Evolutionary conservation across 305 asterid species (phyloP).

Genomic region (Fraxinus sp.): DNA sequence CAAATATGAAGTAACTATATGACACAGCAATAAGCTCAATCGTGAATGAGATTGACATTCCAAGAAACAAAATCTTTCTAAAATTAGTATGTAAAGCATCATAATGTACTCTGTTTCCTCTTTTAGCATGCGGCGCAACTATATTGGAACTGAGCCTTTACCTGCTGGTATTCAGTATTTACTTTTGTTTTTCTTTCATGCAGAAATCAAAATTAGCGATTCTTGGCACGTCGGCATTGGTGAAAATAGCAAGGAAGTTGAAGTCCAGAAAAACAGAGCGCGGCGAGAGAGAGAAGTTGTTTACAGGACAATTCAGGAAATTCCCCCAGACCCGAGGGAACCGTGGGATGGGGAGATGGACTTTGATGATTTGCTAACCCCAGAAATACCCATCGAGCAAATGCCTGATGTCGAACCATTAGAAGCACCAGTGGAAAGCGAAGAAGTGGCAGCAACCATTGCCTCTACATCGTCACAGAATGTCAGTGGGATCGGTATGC

Average conservation of each 20-base stretch:
- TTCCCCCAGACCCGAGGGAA: slow-evolving; percentile 75
- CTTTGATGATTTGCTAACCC: slow-evolving; percentile 78
- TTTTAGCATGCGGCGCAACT: not conserved
- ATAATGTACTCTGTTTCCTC: slow-evolving; percentile 5
- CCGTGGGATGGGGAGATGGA: slow-evolving; percentile 99
- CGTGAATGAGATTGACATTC: not conserved
- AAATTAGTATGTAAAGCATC: not conserved
- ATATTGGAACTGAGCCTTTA: not conserved
- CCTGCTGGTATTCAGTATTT: slow-evolving; percentile 14
- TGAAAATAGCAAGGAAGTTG: slow-evolving; percentile 81
- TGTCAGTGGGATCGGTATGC: slow-evolving; percentile 38
- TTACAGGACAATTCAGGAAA: slow-evolving; percentile 63
- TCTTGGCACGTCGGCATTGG: slow-evolving; percentile 68
- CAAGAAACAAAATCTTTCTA: not conserved
- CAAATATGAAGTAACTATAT: not conserved
- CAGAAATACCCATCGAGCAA: slow-evolving; percentile 75
- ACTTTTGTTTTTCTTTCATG: slow-evolving; percentile 32
- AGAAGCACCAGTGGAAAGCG: slow-evolving; percentile 39
- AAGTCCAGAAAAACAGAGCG: slow-evolving; percentile 71
- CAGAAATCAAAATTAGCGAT: slow-evolving; percentile 57
- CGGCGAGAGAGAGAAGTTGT: slow-evolving; percentile 74
- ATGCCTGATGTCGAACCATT: slow-evolving; percentile 63
- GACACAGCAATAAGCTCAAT: not conserved
- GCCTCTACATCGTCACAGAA: slow-evolving; percentile 41
- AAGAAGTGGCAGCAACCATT: slow-evolving; percentile 27